Evolutionary conservation across 2,329 filamentous ascomycete species (phyloP), one percentile per base, ranked within the genome.

Genomic region (Sporothrix protearum): DNA sequence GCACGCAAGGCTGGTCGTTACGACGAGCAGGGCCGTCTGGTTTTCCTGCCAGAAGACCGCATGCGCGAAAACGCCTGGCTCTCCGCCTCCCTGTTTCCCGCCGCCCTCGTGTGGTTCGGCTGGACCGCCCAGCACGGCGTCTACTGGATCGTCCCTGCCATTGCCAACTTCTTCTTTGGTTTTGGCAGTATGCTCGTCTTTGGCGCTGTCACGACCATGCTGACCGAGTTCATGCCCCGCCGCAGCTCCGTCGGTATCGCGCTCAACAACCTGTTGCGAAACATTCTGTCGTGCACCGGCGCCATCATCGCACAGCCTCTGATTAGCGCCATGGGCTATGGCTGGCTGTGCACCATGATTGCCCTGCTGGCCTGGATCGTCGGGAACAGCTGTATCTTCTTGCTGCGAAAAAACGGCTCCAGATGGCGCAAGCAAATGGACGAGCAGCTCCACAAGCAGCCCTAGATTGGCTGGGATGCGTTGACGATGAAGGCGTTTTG

Each of bases 1-100:
- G 93, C 93, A 0, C 82, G 82, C n/a, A 89, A 85, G 74, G 91
- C 91, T 0, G 88, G 87, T 14, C 84, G 92, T 30, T 91, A 90
- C 76, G 91, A 93, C 75, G 85, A 85, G 47, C 80, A 87, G 49
- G 92, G 92, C 16, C 86, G 85, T 72, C 82, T 93, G 25, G 81
- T 92, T 10, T 91, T 88, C 77, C 83, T 88, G 1, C 93, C 93
- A 0, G 93, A 96, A 80, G 93, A 96, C 79, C 87, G 93, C 14
- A 92, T 96, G 87, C 85, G 89, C 57, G 91, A 95, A 78, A 96
- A 96, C 77, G 91, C 91, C 2, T 95, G 90, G 90, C 80, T 94
- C 0, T 91, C 90, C 2, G 89, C 89, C 0, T 82, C 88, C 3
- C 75, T 94, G 61, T 94, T 91, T 76, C 93, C 93, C 0, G 83